These are phyloP conservation scores for Pleurotus tuber-regium DNA, from an alignment of 768 basidiomycete genomes.

Conservation along the genomic window DNA sequence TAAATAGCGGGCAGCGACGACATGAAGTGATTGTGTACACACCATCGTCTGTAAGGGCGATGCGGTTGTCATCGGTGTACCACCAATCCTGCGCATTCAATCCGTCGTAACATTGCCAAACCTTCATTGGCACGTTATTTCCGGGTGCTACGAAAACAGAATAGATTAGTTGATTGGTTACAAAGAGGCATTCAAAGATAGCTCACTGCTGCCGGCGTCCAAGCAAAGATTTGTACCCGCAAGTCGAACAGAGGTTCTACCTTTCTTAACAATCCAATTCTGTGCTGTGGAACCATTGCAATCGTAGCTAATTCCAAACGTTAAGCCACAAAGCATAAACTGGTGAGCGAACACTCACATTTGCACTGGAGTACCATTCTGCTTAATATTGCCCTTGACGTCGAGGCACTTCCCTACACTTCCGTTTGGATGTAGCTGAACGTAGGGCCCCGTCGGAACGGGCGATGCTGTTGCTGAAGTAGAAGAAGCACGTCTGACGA, in stretches of 20 bases:
- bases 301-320: background rate
- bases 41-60: background rate
- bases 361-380: background rate
- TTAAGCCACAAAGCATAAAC: background rate
- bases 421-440: background rate
- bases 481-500: background rate
- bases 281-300: background rate
- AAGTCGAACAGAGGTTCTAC: background rate
- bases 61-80: background rate
- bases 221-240: background rate
- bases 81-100: background rate
- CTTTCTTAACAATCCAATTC: background rate
- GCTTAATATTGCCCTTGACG: background rate
- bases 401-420: background rate
- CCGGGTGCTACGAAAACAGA: background rate
- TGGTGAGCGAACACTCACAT: background rate
- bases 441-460: background rate
- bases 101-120: background rate
- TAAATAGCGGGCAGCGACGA: background rate
- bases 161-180: background rate
- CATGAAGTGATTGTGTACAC: background rate
- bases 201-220: background rate
- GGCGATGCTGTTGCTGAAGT: background rate
- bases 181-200: background rate
- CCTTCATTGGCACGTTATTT: background rate